Percentiles rank a stretch among this genome's conserved stretches.
These are phyloP conservation scores for Sporothrix protearum DNA, from an alignment of 2,329 filamentous ascomycete species.

Conservation along the genomic window DNA sequence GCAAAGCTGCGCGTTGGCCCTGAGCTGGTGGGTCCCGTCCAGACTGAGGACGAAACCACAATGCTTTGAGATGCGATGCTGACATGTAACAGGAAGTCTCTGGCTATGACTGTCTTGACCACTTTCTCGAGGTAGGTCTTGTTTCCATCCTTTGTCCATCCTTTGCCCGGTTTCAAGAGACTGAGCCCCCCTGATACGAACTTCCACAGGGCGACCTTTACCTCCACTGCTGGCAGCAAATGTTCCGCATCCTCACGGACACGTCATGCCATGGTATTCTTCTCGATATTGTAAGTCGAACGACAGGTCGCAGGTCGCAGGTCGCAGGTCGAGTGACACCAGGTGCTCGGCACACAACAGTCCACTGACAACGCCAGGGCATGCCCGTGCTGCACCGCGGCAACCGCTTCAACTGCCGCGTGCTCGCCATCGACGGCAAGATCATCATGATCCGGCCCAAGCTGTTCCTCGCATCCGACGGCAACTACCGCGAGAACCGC, in stretches of 20 bases:
- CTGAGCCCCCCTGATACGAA: too few relatives aligned
- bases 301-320: too few relatives aligned
- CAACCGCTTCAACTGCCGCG: conserved; percentile 61
- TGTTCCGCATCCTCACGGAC: conserved; percentile 58
- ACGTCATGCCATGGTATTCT: conserved; percentile 62
- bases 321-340: too few relatives aligned
- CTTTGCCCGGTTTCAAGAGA: too few relatives aligned
- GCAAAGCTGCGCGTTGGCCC: conserved; percentile 60
- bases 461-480: conserved; percentile 45
- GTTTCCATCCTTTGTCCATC: too few relatives aligned
- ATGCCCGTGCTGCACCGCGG: conserved; percentile 61
- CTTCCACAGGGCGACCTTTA: conserved; percentile 45
- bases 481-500: conserved; percentile 56
- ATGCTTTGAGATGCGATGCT: background rate
- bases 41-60: background rate
- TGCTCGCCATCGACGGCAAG: conserved; percentile 62
- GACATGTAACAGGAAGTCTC: conserved; percentile 40
- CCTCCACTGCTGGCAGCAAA: conserved; percentile 60
- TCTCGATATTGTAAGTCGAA: conserved; percentile 51
- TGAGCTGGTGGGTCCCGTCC: conserved; percentile 38
- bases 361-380: too few relatives aligned
- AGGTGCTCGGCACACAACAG: too few relatives aligned
- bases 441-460: conserved; percentile 71
- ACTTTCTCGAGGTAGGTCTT: conserved; percentile 53
- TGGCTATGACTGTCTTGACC: conserved; percentile 67